Evolutionary conservation across 768 basidiomycete species (phyloP), one percentile per base, ranked within the genome.

Genomic region (Leccinum arenicola): DNA sequence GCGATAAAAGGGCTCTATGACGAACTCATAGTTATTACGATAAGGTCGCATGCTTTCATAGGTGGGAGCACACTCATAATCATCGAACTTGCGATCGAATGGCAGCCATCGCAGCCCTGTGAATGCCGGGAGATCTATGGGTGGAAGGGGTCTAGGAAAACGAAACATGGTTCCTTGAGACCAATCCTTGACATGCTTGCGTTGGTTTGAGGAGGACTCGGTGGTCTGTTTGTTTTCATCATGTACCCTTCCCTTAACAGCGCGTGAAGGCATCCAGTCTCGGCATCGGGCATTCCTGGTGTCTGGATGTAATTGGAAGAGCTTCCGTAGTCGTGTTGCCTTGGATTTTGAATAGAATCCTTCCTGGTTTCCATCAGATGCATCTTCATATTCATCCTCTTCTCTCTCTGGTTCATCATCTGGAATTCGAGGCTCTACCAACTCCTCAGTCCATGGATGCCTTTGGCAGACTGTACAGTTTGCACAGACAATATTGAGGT

Each of bases 11-110:
- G 54, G 48, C 5, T 58, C 47, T 12, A 50, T 49, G 1, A 57
- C 8, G 2, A 63, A 12, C 12, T 63, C 50, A 38, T 57, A 55
- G 8, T n/a, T 6, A 29, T 64, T 60, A 2, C 4, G 29, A 21
- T 29, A 17, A 0, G 29, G n/a, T 12, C 38, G 8, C 23, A 64
- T 53, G 7, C 58, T 59, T 29, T 64, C 59, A 3, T 56, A 47
- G 3, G 47, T 31, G 2, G 62, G 35, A 9, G 3, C 50, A 1
- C n/a, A 43, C 19, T 58, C 33, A n/a, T 55, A 58, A 6, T 58
- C 40, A 31, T 58, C 25, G 25, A 48, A 40, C 2, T 4, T 7
- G n/a, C 11, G 17, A 19, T 53, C 8, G 10, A 57, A 52, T 3
- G 7, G 5, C 19, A 19, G 12, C 48, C 53, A 58, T 15, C 33